These are phyloP conservation scores for Septoria linicola DNA, from an alignment of 2,329 filamentous ascomycete genomes.

Conservation along the genomic window DNA sequence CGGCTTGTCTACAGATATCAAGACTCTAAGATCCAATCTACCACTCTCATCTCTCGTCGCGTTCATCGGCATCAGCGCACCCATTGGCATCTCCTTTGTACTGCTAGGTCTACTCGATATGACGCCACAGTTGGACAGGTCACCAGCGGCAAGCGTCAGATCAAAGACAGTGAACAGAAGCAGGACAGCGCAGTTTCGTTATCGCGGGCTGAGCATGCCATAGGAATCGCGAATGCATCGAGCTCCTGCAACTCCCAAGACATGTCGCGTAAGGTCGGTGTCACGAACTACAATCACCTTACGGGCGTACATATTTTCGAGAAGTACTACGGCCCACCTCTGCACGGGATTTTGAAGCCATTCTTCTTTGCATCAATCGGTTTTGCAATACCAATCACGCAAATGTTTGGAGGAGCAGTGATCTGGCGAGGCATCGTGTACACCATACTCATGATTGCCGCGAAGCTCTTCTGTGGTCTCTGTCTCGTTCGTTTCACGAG, in stretches of 20 bases:
- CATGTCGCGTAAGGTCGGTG: neutral
- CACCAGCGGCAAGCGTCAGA: neutral
- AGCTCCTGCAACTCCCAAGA: constrained; percentile 37
- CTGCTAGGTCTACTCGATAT: constrained; percentile 42
- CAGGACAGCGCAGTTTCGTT: too few relatives aligned
- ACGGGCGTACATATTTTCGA: constrained; percentile 43
- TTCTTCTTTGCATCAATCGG: constrained; percentile 76
- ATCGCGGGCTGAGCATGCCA: too few relatives aligned
- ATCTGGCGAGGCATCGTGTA: constrained; percentile 76
- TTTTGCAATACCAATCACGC: constrained; percentile 72
- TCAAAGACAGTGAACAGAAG: neutral
- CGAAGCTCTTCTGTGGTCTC: constrained; percentile 44
- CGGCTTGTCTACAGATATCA: constrained; percentile 57
- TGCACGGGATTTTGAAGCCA: constrained; percentile 61
- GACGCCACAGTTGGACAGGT: neutral
- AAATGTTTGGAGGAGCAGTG: constrained; percentile 63
- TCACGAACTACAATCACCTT: neutral
- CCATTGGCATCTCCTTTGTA: constrained; percentile 65
- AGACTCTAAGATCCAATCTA: constrained; percentile 59
- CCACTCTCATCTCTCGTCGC: constrained; percentile 62
- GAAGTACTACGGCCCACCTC: constrained; percentile 47
- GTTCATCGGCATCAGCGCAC: constrained; percentile 61
- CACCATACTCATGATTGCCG: constrained; percentile 65
- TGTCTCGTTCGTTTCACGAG: constrained; percentile 42
- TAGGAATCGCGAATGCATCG: too few relatives aligned